Evolutionary conservation across 371 early-diverging fungal species (phyloP).

Genomic region (Apophysomyces sp.): DNA sequence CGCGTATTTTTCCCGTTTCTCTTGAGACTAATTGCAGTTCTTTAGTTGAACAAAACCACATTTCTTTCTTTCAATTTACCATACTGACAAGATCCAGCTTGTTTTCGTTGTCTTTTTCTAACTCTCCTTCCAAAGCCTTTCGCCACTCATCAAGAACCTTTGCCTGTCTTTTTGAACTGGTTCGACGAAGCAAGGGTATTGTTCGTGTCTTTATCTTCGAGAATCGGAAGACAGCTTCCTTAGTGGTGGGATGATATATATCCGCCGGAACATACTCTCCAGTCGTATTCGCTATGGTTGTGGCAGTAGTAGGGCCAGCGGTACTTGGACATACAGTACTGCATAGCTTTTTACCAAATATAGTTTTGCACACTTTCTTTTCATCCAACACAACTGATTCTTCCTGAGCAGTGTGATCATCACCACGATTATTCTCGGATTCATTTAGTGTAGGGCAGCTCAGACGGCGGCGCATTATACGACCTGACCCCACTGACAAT

Average conservation of each 20-base stretch:
- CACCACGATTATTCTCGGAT: background rate
- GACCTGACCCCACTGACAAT: background rate
- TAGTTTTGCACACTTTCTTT: background rate
- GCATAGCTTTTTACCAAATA: background rate
- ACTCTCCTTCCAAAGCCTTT: constrained; percentile 8
- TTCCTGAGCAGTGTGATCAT: background rate
- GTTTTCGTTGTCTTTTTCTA: background rate
- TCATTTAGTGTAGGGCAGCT: constrained; percentile 6
- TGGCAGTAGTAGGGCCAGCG: background rate
- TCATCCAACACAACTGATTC: background rate
- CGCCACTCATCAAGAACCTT: constrained; percentile 37
- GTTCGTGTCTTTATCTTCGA: constrained; percentile 22
- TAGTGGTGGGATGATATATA: background rate
- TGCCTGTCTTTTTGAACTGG: constrained; percentile 24
- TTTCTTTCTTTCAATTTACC: background rate
- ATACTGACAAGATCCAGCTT: background rate
- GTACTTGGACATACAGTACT: background rate
- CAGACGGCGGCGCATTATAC: constrained; percentile 7
- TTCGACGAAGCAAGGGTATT: constrained; percentile 18
- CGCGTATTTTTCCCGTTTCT: constrained; percentile 21
- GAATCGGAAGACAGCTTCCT: constrained; percentile 13
- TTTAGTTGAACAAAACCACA: background rate
- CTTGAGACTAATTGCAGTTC: constrained; percentile 14
- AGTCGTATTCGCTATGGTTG: background rate
- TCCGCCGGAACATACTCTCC: background rate